Evolutionary conservation across 768 basidiomycete species (phyloP).

Genomic region (Rhizopogon sp.): DNA sequence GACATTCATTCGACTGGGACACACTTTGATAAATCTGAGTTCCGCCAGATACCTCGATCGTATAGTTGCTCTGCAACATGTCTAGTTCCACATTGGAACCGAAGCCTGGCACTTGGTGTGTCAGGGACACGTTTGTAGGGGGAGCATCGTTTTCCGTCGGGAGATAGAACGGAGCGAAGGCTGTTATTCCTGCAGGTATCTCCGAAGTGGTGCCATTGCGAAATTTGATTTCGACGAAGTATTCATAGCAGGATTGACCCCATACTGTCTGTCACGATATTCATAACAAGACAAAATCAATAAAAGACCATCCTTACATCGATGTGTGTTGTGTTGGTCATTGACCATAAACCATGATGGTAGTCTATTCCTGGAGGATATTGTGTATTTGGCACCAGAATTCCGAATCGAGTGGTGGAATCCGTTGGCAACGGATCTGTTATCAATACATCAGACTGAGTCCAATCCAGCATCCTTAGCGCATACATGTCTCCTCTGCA

Average conservation of each 20-base stretch:
- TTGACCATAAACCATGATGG: background rate
- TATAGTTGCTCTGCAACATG: conserved; percentile 3
- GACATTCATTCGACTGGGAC: background rate
- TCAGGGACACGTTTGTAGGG: background rate
- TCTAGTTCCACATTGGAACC: background rate
- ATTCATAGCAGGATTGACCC: conserved; percentile 14
- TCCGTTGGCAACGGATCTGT: background rate
- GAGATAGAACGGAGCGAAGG: background rate
- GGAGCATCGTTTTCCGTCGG: background rate
- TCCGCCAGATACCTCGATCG: background rate
- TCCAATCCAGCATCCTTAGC: conserved; percentile 1
- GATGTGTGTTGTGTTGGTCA: too few relatives aligned
- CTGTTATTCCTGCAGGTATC: conserved; percentile 1
- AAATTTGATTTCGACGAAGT: conserved; percentile 11
- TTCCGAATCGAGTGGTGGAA: conserved; percentile 1
- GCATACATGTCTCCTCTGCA: background rate
- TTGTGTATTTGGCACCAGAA: conserved; percentile 18
- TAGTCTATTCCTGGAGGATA: conserved; percentile 13
- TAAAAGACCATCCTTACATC: background rate
- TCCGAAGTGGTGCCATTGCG: conserved; percentile 11
- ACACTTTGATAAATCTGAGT: background rate
- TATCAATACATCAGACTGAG: background rate
- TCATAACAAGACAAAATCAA: background rate
- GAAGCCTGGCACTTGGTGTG: too few relatives aligned
- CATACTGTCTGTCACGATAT: background rate